Conservation (phyloP, 345 rosid species). For the Trapa incisa region DNA sequence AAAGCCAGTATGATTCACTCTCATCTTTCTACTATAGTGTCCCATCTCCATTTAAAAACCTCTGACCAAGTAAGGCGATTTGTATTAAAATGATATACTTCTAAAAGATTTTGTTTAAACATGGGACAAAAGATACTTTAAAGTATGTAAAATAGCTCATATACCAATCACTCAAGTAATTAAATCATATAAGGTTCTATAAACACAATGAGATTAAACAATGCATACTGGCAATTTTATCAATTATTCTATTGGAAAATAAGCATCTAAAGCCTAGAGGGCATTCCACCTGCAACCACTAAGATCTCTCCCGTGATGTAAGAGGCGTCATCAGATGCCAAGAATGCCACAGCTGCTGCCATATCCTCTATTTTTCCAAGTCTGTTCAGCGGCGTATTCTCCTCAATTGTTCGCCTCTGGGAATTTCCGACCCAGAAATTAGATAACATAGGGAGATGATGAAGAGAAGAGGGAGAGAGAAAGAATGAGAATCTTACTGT, state of each 20-base stretch:
- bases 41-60: no score
- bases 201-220: no score
- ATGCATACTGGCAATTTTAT: background rate
- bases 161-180: no score
- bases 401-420: constrained; percentile 41
- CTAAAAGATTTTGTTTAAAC: no score
- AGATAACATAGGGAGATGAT: background rate
- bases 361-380: constrained; percentile 65
- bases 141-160: no score
- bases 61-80: no score
- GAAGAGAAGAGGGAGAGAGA: background rate
- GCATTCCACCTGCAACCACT: constrained; percentile 72
- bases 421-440: background rate
- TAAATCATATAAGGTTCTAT: no score
- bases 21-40: no score
- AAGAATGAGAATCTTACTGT: constrained; percentile 29
- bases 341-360: constrained; percentile 66
- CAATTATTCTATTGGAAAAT: background rate
- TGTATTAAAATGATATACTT: no score
- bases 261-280: constrained; percentile 46
- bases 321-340: constrained; percentile 70
- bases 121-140: no score
- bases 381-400: constrained; percentile 51
- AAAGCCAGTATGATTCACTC: no score
- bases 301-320: constrained; percentile 70